phyloP scores from a whole-genome alignment of 2,329 filamentous ascomycete genomes.

The Apiospora marii region DNA sequence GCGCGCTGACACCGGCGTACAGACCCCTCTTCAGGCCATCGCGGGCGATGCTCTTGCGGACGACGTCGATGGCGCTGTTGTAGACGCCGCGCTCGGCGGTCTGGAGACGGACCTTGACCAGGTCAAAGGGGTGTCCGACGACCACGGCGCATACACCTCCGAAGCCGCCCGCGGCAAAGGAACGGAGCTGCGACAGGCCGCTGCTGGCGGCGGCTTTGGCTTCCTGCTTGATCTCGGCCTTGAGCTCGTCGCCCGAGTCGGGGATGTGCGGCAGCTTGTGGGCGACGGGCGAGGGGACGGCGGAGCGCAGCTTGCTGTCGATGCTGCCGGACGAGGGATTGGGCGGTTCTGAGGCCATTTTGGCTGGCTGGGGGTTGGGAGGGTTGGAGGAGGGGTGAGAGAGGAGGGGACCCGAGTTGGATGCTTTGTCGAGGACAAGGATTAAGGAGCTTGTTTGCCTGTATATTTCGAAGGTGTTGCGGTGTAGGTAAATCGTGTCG shows the following conservation, averaged over 20 bases:
- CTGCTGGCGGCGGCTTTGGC: constrained; percentile 48
- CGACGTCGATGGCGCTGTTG: constrained; percentile 87
- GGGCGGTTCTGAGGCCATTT: constrained; percentile 19
- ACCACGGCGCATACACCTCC: constrained; percentile 94
- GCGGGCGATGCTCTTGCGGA: constrained; percentile 84
- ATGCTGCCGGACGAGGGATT: constrained; percentile 31
- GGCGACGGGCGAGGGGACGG: constrained; percentile 45
- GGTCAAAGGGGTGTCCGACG: constrained; percentile 94
- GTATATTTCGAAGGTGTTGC: background rate
- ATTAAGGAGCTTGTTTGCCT: background rate
- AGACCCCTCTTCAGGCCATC: constrained; percentile 84
- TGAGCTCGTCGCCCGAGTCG: constrained; percentile 53
- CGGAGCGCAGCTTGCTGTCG: constrained; percentile 44
- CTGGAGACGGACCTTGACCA: constrained; percentile 97
- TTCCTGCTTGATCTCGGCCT: constrained; percentile 53
- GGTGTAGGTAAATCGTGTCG: background rate
- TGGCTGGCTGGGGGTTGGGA: background rate
- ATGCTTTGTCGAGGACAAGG: background rate
- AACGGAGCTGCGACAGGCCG: constrained; percentile 69
- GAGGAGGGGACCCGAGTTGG: background rate
- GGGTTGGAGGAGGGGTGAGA: background rate
- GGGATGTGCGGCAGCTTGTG: constrained; percentile 53
- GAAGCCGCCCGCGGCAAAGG: constrained; percentile 87
- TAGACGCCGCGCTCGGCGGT: constrained; percentile 96
- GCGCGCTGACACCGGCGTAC: constrained; percentile 97